Base-by-base conservation (phyloP, 2,329 filamentous ascomycete genomes). In the Xylaria arbuscula region DNA sequence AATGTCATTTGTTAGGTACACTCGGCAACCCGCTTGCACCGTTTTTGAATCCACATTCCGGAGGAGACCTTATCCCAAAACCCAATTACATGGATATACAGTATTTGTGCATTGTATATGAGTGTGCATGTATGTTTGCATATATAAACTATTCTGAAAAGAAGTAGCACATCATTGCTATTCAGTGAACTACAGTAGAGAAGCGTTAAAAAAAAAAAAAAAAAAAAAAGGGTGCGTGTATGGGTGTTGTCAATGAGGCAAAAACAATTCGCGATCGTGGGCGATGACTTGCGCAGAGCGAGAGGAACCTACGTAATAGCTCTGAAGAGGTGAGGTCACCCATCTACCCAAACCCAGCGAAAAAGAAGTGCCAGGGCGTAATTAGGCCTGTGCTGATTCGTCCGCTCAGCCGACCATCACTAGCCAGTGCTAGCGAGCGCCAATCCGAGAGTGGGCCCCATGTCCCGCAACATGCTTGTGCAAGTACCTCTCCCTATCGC, bases 361-460 rank as follows among this genome's bases (percentile, higher is more conserved):
- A 13, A 50, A 62, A 51, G 54, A 56, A 38, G 58, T 48, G 58
- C 62, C 62, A 60, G 69, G 69, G 68, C 69, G 76, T 77, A 77
- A 77, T 77, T 72, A 75, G 72, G 62, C 72, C 19, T 24, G 15
- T 48, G 70, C 67, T 79, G 76, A 79, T 79, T 79, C 72, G 77
- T 73, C 77, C 75, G 69, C 73, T 77, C 70, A 75, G 60, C 77
- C 77, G 76, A 70, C 65, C 65, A 66, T 67, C 62, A 68, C 71
- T 50, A 66, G 59, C 38, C 19, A 55, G 22, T 28, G 54, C 71
- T 50, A 66, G 59, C 38, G 17, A 50, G 22, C 19, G 54, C 15
- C 60, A 62, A 58, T 54, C 38, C 48, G 48, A 59, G 53, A 48
- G 48, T 61, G 53, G 68, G 53, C 22, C 47, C 6, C 2, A 55